These are phyloP conservation scores for Noccaea bulbosa DNA, from an alignment of 345 rosid genomes.

Conservation along the genomic window DNA sequence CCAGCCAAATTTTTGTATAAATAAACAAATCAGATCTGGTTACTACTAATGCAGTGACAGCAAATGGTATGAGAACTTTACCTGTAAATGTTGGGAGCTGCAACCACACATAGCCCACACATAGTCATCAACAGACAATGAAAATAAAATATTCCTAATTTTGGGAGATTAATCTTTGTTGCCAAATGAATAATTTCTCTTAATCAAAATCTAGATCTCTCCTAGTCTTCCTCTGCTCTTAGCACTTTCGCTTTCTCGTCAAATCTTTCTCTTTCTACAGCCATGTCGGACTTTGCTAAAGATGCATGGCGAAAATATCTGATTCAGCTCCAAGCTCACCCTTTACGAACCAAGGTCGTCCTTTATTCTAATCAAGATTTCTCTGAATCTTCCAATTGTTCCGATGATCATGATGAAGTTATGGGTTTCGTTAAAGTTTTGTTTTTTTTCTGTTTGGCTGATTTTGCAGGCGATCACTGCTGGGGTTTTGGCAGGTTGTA, in stretches of 20 bases:
- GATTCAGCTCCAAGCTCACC: constrained; percentile 82
- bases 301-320: constrained; percentile 91
- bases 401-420: neutral
- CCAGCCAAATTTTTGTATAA: neutral
- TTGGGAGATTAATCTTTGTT: neutral
- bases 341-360: constrained; percentile 89
- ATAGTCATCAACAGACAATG: neutral
- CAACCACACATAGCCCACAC: neutral
- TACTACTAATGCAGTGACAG: neutral
- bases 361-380: constrained; percentile 12
- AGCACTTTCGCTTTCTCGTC: neutral
- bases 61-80: neutral
- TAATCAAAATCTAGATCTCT: constrained; percentile 25
- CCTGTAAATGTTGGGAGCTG: neutral
- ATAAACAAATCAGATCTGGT: neutral
- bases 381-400: neutral
- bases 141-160: constrained; percentile 7
- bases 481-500: constrained; percentile 74
- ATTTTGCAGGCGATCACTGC: constrained; percentile 73
- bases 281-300: constrained; percentile 74
- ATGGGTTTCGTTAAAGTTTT: constrained; percentile 3
- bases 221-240: constrained; percentile 1
- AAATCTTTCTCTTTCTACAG: neutral
- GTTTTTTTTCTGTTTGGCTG: neutral
- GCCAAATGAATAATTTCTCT: neutral